These are phyloP conservation scores for Oxyria digyna DNA, from an alignment of 148 eudicot species.

Conservation along the genomic window DNA sequence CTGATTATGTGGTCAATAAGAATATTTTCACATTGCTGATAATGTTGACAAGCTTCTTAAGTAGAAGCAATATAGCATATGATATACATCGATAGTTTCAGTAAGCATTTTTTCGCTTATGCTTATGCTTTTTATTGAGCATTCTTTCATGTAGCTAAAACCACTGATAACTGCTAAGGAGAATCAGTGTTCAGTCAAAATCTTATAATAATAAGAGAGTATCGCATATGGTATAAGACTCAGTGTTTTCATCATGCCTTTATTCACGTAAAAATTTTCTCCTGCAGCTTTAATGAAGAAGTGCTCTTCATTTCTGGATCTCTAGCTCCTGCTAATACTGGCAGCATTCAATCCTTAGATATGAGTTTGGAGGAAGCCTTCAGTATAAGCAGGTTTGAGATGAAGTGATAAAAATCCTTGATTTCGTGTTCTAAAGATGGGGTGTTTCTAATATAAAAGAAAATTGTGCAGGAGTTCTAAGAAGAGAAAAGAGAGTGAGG, in stretches of 20 bases:
- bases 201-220: too few relatives aligned
- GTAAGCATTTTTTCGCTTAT: neutral
- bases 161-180: too few relatives aligned
- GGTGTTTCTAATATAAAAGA: neutral
- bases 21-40: neutral
- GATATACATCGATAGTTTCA: neutral
- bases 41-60: neutral
- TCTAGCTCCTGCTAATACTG: slow-evolving; percentile 50
- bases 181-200: too few relatives aligned
- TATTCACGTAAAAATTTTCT: neutral
- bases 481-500: slow-evolving; percentile 26
- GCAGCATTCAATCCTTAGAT: slow-evolving; percentile 48
- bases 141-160: too few relatives aligned
- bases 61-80: neutral
- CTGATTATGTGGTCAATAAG: neutral
- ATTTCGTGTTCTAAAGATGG: neutral
- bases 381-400: slow-evolving; percentile 33
- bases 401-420: neutral
- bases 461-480: slow-evolving; percentile 21
- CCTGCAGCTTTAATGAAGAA: slow-evolving; percentile 75
- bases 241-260: neutral
- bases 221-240: neutral
- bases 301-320: slow-evolving; percentile 70
- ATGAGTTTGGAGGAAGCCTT: slow-evolving; percentile 31
- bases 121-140: neutral